A percentile compares a stretch with the other conserved stretches of the same genome.
Conservation (phyloP, 139 green algal genomes). For the Chlamydomonas eustigma region DNA sequence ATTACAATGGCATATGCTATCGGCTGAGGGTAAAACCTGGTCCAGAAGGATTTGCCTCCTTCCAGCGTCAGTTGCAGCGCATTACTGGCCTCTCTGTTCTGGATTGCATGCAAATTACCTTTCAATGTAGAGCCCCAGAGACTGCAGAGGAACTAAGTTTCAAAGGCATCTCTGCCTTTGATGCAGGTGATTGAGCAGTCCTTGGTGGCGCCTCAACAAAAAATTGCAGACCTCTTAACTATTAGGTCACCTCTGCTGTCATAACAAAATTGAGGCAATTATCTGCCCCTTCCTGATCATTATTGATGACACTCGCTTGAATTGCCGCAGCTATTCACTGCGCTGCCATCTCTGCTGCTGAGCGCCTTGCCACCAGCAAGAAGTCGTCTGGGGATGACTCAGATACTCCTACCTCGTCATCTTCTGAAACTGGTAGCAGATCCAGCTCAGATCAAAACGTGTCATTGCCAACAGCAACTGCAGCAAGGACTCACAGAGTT, state of each 20-base stretch:
- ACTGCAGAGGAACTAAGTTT: slow-evolving; percentile 9
- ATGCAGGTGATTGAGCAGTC: background rate
- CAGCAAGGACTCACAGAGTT: too few species aligned
- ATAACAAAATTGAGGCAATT: background rate
- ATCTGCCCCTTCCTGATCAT: background rate
- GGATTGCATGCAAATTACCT: slow-evolving; percentile 22
- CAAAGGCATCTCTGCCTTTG: slow-evolving; percentile 19
- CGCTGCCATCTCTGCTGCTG: background rate
- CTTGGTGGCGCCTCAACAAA: background rate
- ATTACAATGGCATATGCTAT: slow-evolving; percentile 6
- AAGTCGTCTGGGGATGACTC: too few species aligned
- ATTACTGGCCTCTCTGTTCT: slow-evolving; percentile 15
- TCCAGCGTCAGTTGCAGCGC: slow-evolving; percentile 12
- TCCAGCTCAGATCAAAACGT: too few species aligned
- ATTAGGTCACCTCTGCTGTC: background rate
- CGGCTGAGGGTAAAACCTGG: slow-evolving; percentile 11
- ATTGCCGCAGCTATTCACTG: background rate
- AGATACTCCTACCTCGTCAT: too few species aligned
- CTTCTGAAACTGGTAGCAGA: too few species aligned
- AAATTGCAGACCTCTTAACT: background rate
- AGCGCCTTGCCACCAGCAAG: background rate
- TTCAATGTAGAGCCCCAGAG: slow-evolving; percentile 16
- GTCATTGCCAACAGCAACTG: too few species aligned
- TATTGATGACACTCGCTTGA: background rate
- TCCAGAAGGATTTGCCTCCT: slow-evolving; percentile 1